Evolutionary conservation across 257 asterid genomes (phyloP).

Genomic region (Thymus quinquecostatus): DNA sequence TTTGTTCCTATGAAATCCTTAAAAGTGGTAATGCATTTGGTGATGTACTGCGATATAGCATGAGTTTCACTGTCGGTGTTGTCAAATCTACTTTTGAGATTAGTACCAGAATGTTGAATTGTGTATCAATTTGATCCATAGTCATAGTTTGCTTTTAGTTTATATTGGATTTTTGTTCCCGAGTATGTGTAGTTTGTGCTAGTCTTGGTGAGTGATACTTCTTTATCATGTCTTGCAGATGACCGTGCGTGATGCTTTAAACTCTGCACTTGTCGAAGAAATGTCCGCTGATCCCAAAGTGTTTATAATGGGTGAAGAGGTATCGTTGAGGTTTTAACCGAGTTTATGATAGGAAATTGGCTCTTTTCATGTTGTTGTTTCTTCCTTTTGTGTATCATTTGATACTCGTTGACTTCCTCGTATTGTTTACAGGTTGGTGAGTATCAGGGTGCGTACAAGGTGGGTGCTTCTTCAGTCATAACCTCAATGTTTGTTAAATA

Average conservation of each 20-base stretch:
- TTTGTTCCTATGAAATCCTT: not conserved
- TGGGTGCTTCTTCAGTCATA: constrained; percentile 34
- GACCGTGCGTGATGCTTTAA: constrained; percentile 91
- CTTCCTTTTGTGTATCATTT: constrained; percentile 11
- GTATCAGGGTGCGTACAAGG: constrained; percentile 99
- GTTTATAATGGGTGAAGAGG: constrained; percentile 97
- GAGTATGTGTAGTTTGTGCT: constrained; percentile 8
- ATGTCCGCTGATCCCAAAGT: constrained; percentile 97
- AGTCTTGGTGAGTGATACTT: constrained; percentile 12
- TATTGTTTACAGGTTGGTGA: constrained; percentile 81
- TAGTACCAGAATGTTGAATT: not conserved
- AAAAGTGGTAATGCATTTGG: not conserved
- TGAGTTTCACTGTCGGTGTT: not conserved
- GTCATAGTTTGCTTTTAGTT: not conserved
- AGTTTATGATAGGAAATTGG: constrained; percentile 15
- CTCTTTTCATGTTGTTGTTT: not conserved
- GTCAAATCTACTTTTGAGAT: not conserved
- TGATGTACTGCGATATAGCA: not conserved
- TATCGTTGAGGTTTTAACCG: constrained; percentile 32
- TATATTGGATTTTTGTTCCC: too few species aligned
- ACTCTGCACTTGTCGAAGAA: constrained; percentile 95
- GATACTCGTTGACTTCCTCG: constrained; percentile 27
- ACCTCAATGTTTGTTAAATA: constrained; percentile 7
- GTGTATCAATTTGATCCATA: not conserved
- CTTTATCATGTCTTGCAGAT: constrained; percentile 52